A percentile compares a stretch with the other conserved stretches of the same genome.
Evolutionary conservation across 1,284 basidiomycete genomes (phyloP).

Genomic region (Sanghuangporus baumii): DNA sequence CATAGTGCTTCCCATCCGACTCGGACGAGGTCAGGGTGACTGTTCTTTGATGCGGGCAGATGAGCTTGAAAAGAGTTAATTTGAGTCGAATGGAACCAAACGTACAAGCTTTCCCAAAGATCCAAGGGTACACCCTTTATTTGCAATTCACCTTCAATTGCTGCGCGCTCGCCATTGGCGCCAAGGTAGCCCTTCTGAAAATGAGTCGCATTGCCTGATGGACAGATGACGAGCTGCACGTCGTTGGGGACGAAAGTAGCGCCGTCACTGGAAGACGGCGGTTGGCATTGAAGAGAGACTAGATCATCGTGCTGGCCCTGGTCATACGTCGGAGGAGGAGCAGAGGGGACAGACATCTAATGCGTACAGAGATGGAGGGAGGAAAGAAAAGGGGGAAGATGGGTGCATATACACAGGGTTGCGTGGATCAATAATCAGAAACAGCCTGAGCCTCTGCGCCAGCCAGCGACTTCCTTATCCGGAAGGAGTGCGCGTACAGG

Average conservation of each 20-base stretch:
- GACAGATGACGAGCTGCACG: slow-evolving; percentile 62
- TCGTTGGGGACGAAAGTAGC: slow-evolving; percentile 21
- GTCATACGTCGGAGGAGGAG: slow-evolving; percentile 18
- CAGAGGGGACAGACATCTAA: slow-evolving; percentile 11
- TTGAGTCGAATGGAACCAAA: slow-evolving; percentile 6
- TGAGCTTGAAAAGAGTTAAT: slow-evolving; percentile 1
- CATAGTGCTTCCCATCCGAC: slow-evolving; percentile 47
- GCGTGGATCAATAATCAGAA: neutral
- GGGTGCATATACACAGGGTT: neutral
- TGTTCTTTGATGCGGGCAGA: slow-evolving; percentile 38
- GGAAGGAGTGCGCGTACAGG: neutral
- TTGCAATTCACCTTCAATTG: slow-evolving; percentile 78
- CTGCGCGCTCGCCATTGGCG: slow-evolving; percentile 69
- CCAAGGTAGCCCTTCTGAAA: slow-evolving; percentile 80
- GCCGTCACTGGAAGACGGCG: neutral
- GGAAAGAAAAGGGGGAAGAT: neutral
- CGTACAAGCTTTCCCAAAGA: slow-evolving; percentile 67
- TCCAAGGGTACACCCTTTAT: slow-evolving; percentile 58
- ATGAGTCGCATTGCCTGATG: slow-evolving; percentile 52
- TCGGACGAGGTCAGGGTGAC: slow-evolving; percentile 65
- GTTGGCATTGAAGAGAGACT: neutral
- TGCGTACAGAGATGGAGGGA: neutral
- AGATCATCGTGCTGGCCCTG: slow-evolving; percentile 7
- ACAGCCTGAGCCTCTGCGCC: neutral
- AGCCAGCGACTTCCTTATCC: neutral